Evolutionary conservation across 2,329 filamentous ascomycete species (phyloP).

Genomic region (Aureobasidium sp.): DNA sequence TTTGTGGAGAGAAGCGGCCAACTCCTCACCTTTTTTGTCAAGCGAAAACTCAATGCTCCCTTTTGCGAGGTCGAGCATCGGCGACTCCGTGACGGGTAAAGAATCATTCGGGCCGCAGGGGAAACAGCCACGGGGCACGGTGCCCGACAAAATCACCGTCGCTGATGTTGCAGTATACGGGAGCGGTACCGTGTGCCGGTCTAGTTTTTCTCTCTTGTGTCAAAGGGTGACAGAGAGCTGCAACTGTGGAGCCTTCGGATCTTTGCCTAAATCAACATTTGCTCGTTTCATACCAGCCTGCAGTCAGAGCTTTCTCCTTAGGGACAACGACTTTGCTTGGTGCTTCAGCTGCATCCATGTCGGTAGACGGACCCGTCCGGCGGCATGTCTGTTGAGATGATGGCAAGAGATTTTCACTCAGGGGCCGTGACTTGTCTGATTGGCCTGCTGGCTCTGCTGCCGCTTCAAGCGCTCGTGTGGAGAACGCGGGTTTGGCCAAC

Average conservation of each 20-base stretch:
- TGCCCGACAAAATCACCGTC: not conserved
- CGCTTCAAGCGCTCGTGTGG: not conserved
- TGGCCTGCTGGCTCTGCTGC: not conserved
- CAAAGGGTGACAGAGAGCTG: not conserved
- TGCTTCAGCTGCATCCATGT: not conserved
- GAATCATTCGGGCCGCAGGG: not conserved
- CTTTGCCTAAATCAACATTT: not conserved
- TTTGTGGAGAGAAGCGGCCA: not conserved
- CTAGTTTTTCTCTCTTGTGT: no score
- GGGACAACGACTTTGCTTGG: not conserved
- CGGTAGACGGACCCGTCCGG: conserved; percentile 1
- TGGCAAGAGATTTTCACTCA: not conserved
- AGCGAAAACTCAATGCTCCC: not conserved
- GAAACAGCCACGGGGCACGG: not conserved
- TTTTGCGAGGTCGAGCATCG: not conserved
- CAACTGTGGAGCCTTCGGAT: no score
- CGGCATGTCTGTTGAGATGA: not conserved
- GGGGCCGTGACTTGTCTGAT: not conserved
- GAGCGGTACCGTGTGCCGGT: not conserved
- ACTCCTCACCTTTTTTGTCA: not conserved
- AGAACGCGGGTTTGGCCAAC: not conserved
- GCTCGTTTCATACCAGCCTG: not conserved
- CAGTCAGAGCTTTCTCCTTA: not conserved
- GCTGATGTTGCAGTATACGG: not conserved
- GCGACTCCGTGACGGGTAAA: conserved; percentile 1